phyloP scores from a whole-genome alignment of 768 basidiomycete genomes.

The Cyclocybe aegerita region DNA sequence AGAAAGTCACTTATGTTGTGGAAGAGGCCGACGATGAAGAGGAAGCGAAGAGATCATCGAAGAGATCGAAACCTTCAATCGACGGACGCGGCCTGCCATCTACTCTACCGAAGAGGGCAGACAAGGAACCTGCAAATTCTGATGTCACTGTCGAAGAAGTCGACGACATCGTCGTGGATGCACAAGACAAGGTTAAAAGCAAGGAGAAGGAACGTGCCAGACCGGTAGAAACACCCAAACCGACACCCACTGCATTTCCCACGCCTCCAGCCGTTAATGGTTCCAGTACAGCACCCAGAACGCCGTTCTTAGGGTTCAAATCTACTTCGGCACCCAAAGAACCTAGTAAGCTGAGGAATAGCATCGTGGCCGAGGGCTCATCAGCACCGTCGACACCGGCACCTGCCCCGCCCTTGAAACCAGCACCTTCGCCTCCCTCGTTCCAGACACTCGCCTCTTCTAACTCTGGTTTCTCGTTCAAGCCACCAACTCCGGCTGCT shows the following conservation, averaged over 20 bases:
- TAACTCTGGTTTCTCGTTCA: conserved; percentile 17
- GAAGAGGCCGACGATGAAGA: conserved; percentile 38
- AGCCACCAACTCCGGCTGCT: background rate
- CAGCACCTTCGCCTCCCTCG: conserved; percentile 5
- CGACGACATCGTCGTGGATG: conserved; percentile 26
- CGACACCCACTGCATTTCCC: conserved; percentile 6
- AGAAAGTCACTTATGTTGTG: conserved; percentile 21
- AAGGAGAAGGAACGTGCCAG: conserved; percentile 16
- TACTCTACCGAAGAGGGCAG: background rate
- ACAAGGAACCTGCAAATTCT: conserved; percentile 5
- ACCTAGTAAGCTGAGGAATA: conserved; percentile 76
- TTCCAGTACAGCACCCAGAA: conserved; percentile 17
- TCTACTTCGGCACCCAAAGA: conserved; percentile 63
- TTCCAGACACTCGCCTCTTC: background rate
- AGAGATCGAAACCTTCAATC: conserved; percentile 46
- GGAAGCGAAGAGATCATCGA: conserved; percentile 39
- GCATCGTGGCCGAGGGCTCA: conserved; percentile 56
- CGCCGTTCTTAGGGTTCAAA: conserved; percentile 37
- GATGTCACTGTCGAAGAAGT: conserved; percentile 32
- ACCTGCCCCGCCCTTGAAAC: conserved; percentile 8
- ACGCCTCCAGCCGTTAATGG: conserved; percentile 1
- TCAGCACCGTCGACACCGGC: conserved; percentile 20
- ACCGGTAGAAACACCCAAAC: conserved; percentile 5
- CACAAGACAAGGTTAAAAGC: background rate
- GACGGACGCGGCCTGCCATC: conserved; percentile 20